Evolutionary conservation across 768 basidiomycete species (phyloP).

Genomic region (Rhizopogon sp.): DNA sequence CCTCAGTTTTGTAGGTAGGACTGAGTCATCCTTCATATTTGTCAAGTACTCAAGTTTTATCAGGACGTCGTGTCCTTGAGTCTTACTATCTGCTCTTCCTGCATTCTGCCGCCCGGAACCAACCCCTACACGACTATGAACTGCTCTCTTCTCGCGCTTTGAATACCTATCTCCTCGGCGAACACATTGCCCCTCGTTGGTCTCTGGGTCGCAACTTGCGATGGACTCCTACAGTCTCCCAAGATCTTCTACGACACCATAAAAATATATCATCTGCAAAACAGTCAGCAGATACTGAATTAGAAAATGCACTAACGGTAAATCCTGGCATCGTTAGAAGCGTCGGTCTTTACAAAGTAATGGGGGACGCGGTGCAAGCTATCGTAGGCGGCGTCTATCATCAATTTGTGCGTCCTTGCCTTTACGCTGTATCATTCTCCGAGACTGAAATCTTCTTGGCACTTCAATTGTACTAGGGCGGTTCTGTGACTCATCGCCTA

Average conservation of each 20-base stretch:
- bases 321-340: constrained; percentile 37
- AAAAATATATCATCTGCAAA: constrained; percentile 3
- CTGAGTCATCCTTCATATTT: neutral
- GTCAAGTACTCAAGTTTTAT: neutral
- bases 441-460: neutral
- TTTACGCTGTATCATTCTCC: constrained; percentile 10
- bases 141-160: constrained; percentile 50
- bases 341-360: constrained; percentile 72
- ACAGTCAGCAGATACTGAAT: constrained; percentile 18
- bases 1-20: constrained; percentile 67
- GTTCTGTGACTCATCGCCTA: constrained; percentile 26
- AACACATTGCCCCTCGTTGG: constrained; percentile 74
- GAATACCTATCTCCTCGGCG: constrained; percentile 68
- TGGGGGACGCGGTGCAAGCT: constrained; percentile 73
- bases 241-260: constrained; percentile 24
- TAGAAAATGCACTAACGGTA: constrained; percentile 22
- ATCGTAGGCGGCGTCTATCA: constrained; percentile 73
- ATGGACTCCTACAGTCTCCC: constrained; percentile 61
- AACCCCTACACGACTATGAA: constrained; percentile 52
- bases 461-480: constrained; percentile 17
- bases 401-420: constrained; percentile 62
- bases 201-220: constrained; percentile 65
- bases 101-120: constrained; percentile 45
- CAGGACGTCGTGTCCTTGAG: constrained; percentile 75
- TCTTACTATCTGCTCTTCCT: constrained; percentile 73